Evolutionary conservation across 176 grass and related monocot genomes (phyloP).

Genomic region (Cenchrus purpureus): DNA sequence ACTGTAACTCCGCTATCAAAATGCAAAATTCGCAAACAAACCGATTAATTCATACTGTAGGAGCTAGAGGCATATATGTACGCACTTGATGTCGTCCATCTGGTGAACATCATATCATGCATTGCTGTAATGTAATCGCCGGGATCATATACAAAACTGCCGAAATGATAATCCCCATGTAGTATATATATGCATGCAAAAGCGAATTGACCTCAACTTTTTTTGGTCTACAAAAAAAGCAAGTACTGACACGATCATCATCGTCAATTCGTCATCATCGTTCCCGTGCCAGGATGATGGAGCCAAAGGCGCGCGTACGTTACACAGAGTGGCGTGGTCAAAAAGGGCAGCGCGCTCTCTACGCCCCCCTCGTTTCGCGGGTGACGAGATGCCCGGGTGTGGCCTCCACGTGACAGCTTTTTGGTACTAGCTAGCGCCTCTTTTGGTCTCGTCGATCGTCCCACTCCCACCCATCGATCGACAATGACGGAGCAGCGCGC

Average conservation of each 20-base stretch:
- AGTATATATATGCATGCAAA: background rate
- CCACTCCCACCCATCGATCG: background rate
- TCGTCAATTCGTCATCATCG: background rate
- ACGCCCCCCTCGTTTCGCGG: background rate
- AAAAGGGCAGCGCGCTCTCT: slow-evolving; percentile 1
- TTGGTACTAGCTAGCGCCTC: background rate
- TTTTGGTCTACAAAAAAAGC: background rate
- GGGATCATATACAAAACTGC: background rate
- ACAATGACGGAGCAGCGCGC: background rate
- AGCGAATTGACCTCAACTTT: background rate
- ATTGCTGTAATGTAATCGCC: background rate
- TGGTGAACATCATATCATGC: background rate
- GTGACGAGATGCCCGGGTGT: background rate
- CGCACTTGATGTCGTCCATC: background rate
- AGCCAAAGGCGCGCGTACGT: background rate
- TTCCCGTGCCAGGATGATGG: background rate
- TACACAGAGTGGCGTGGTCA: background rate
- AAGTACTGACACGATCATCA: background rate
- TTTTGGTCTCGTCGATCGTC: background rate
- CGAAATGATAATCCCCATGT: background rate
- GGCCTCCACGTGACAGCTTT: background rate
- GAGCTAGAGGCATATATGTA: background rate
- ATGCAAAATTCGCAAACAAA: background rate
- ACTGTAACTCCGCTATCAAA: background rate
- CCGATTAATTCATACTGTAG: background rate